Conservation (phyloP, 192 early-diverging fungal species). For the Spizellomyces sp. region DNA sequence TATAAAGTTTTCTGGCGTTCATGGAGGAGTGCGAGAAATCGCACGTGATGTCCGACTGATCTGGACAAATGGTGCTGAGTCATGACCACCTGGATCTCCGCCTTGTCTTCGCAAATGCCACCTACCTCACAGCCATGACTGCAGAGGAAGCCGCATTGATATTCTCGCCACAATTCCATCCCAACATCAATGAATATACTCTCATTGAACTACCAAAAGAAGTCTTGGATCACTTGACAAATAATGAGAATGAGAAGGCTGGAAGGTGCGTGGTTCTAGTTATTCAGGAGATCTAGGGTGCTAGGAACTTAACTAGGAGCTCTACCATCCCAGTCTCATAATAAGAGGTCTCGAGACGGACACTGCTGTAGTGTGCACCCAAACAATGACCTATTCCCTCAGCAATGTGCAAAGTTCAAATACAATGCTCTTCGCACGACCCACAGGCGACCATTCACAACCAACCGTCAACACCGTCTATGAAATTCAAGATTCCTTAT, state of each 20-base stretch:
- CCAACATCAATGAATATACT: background rate
- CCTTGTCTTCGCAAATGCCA: no score
- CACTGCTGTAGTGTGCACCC: constrained; percentile 40
- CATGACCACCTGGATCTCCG: no score
- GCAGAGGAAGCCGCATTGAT: no score
- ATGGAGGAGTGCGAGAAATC: no score
- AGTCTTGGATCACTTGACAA: background rate
- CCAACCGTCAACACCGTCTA: constrained; percentile 5
- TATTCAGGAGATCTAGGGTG: background rate
- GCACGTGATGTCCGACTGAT: no score
- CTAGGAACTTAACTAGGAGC: background rate
- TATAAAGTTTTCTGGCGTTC: no score
- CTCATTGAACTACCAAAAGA: background rate
- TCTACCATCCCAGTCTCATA: constrained; percentile 14
- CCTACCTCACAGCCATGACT: no score
- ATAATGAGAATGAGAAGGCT: background rate
- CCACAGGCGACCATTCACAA: background rate
- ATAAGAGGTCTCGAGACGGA: constrained; percentile 31
- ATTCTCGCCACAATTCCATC: no score
- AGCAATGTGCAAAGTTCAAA: constrained; percentile 46
- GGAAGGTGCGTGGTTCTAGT: background rate
- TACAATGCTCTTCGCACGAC: constrained; percentile 29
- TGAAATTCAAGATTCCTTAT: constrained; percentile 12
- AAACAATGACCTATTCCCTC: constrained; percentile 33
- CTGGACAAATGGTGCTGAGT: no score